Percentiles rank a stretch among this genome's conserved stretches.
Conservation (phyloP, 2,329 filamentous ascomycete genomes). For the Pseudopyrenochaeta lycopersici region DNA sequence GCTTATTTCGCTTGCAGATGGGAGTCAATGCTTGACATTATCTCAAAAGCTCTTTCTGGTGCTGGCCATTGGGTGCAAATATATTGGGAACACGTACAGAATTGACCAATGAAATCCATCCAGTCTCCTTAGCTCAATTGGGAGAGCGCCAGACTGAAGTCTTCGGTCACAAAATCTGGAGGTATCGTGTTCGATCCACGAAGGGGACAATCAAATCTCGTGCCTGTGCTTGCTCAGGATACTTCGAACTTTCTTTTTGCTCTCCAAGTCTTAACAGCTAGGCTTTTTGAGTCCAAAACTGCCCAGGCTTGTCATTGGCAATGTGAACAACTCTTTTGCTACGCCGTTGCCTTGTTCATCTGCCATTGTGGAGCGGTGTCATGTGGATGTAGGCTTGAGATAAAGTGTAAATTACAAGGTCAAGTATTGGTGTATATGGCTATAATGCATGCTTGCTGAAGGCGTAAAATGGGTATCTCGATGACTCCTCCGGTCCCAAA, state of each 20-base stretch:
- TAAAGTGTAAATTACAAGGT: neutral
- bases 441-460: slow-evolving; percentile 12
- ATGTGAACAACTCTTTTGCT: neutral
- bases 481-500: neutral
- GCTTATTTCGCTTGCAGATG: neutral
- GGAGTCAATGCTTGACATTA: neutral
- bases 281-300: neutral
- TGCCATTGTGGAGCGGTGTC: neutral
- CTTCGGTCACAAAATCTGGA: slow-evolving; percentile 41
- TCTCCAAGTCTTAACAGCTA: neutral
- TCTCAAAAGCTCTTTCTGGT: too few relatives aligned
- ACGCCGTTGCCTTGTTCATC: neutral
- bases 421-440: neutral
- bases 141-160: slow-evolving; percentile 45
- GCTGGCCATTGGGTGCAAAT: too few relatives aligned
- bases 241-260: slow-evolving; percentile 1
- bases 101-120: slow-evolving; percentile 25
- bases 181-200: slow-evolving; percentile 36
- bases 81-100: neutral
- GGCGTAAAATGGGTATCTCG: slow-evolving; percentile 12
- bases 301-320: too few relatives aligned
- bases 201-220: slow-evolving; percentile 24
- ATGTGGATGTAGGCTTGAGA: too few relatives aligned
- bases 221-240: slow-evolving; percentile 14
- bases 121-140: slow-evolving; percentile 43